Conservation (phyloP, 2,329 filamentous ascomycete genomes). For the Pestalotiopsis sp. region DNA sequence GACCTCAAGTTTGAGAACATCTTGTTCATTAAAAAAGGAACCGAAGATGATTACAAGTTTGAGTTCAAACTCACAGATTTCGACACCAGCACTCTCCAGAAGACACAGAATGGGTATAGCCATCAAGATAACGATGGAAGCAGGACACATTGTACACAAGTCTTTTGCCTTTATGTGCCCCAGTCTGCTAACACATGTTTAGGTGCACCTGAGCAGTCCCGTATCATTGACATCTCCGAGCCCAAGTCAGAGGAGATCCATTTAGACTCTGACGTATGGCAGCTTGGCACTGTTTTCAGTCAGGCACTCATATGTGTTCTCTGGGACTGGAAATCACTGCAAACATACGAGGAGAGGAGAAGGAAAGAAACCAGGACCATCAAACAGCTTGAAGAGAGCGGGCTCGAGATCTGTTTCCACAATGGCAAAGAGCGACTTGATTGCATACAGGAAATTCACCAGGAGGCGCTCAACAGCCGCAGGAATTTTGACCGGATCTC, state of each 20-base stretch:
- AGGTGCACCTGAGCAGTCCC: neutral
- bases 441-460: neutral
- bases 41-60: neutral
- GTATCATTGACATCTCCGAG: neutral
- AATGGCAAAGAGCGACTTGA: neutral
- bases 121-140: neutral
- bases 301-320: neutral
- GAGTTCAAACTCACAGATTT: neutral
- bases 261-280: neutral
- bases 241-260: neutral
- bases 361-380: neutral
- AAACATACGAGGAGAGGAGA: neutral
- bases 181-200: neutral
- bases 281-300: neutral
- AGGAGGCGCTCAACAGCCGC: neutral
- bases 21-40: neutral
- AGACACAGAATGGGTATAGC: neutral
- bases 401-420: neutral
- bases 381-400: neutral
- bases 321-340: accelerated
- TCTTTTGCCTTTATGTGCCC: too few relatives aligned
- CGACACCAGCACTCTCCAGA: neutral
- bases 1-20: neutral
- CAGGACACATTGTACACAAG: neutral
- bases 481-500: neutral